Base-by-base conservation (phyloP, 306 rosid genomes). In the Castanea mollissima region DNA sequence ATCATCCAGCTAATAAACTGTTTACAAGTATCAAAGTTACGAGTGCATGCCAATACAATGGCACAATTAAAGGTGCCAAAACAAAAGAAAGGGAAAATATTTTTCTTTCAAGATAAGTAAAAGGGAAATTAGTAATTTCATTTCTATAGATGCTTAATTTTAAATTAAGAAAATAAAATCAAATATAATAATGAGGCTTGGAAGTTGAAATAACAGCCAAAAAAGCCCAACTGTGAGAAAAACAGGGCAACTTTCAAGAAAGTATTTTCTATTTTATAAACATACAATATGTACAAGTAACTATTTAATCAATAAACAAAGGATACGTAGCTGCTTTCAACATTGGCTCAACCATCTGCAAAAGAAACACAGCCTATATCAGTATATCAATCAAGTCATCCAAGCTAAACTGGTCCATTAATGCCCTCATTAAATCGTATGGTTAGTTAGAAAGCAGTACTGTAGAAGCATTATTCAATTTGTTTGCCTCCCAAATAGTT, bases 341-440 rank as follows among this genome's bases (percentile, higher is more conserved):
- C 77, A 95, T 89, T 76, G 99, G 90, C 83, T 91, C 98, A 85
- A 89, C 92, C 94, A 92, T 95, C 98, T 95, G 97, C 90, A 88
- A 31, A 44, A 73, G 14, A 78, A 86, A 82, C 34, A 74, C 2
- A 60, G 31, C 55, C 76, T 1, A 65, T 14, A 71, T 60, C 27
- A 12, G 57, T 41, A 27, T 71, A 60, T 4, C 69, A 46, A 21
- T 4, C 7, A 51, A 19, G 25, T 38, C 27, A 64, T 11, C 14
- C 2, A 3, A 9, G 19, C 27, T 35, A 16, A 59, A 59, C 23
- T 59, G 65, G 5, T 59, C 18, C 18, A 10, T n/a, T 18, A 5
- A 65, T 65, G 51, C 13, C 4, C 49, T 34, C 71, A 32, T 3
- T 12, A 59, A 59, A 59, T 31, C 15, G 1, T 65, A 18, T 1